phyloP scores from a whole-genome alignment of 2,329 filamentous ascomycete genomes.

The Colletotrichum cuscutae region DNA sequence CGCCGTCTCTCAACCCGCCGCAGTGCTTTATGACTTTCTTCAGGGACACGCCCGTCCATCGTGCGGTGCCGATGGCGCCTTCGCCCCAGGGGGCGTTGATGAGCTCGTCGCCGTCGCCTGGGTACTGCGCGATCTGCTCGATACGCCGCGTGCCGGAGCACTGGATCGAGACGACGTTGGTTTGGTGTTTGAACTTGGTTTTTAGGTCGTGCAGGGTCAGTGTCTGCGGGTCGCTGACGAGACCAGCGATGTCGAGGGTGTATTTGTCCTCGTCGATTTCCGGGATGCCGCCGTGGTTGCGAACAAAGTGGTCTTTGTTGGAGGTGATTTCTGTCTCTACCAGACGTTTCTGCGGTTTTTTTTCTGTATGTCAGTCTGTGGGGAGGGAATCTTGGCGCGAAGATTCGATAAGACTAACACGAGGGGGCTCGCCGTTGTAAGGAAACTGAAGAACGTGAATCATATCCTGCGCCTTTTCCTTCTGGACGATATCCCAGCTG shows the following conservation, averaged over 20 bases:
- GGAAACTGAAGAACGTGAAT: constrained; percentile 71
- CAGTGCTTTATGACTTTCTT: constrained; percentile 79
- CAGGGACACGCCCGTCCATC: constrained; percentile 71
- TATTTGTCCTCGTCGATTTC: constrained; percentile 67
- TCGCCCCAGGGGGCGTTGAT: constrained; percentile 68
- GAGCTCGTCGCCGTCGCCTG: constrained; percentile 74
- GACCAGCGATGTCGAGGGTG: constrained; percentile 65
- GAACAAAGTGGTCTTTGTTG: constrained; percentile 70
- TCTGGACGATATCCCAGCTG: constrained; percentile 61
- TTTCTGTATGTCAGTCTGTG: constrained; percentile 46
- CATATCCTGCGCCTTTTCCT: constrained; percentile 70
- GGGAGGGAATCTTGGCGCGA: no score
- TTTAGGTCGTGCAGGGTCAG: constrained; percentile 70
- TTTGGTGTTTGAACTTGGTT: constrained; percentile 71
- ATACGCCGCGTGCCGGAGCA: constrained; percentile 76
- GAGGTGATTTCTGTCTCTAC: constrained; percentile 66
- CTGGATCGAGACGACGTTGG: constrained; percentile 70
- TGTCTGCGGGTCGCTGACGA: constrained; percentile 67
- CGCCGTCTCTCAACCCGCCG: constrained; percentile 65
- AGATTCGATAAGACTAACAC: background rate
- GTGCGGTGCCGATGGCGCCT: constrained; percentile 74
- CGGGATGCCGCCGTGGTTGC: constrained; percentile 79
- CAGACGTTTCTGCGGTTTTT: constrained; percentile 60
- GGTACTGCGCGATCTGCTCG: constrained; percentile 73
- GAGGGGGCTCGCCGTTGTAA: constrained; percentile 67